Evolutionary conservation across 106 monocot species (phyloP), one percentile per base, ranked within the genome.

Genomic region (Cymbidium sinense): DNA sequence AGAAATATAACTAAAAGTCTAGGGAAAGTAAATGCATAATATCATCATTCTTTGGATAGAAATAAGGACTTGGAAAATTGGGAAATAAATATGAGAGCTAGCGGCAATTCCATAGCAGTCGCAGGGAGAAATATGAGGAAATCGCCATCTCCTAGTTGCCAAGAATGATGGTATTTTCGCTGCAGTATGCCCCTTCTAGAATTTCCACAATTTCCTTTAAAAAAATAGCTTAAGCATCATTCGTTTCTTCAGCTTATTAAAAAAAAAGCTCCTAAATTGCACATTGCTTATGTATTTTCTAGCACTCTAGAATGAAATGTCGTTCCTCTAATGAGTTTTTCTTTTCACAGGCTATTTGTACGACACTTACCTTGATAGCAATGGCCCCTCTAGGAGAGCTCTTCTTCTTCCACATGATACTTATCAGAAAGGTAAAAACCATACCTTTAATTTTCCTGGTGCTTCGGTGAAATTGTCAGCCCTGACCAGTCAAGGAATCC

Each of bases 361-460:
- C 91, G 21, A 31, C 76, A 50, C 78, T 89, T 62, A 84, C 84
- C 23, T 77, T 91, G 41, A 51, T 88, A 29, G 91, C 91, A 33
- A 84, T 73, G 7, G 78, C 90, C 30, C 91, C 94, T 43, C 27
- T 94, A 25, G 94, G 87, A 34, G 94, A 94, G 69, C 76, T 94
- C 9, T 87, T 94, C 39, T 89, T 89, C 75, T 94, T 94, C 85
- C 94, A 94, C 50, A 82, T 88, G 76, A 77, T 94, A 83, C 70
- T 91, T 12, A 89, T 91, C 51, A 82, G 79, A 82, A 94, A 94
- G 94, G 94, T 29, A n/a, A n/a, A 76, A 0, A 13, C 33, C 30
- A 64, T 41, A 65, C 19, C 44, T 34, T 50, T 55, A 7, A 20
- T 52, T 76, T 21, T 50, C 8, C 55, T 34, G 6, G 29, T 76